A percentile compares a stretch with the other conserved stretches of the same genome.
Conservation (phyloP, 2,329 filamentous ascomycete species). For the Pyrenophora tritici-repentis region DNA sequence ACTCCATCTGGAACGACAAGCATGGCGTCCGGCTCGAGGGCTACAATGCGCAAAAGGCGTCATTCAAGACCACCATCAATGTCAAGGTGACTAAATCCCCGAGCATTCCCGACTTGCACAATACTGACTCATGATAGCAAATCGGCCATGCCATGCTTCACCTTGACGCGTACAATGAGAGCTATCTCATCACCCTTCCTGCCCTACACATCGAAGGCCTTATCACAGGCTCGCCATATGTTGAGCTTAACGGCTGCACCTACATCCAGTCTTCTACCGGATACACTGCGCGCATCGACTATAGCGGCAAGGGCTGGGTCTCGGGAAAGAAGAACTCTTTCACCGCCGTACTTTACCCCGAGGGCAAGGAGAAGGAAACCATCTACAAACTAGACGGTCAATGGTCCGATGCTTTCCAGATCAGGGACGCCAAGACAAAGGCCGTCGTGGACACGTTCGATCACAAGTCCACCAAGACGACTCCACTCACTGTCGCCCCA, state of each 20-base stretch:
- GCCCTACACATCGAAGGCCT: slow-evolving; percentile 92
- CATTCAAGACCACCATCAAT: slow-evolving; percentile 90
- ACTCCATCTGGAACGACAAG: slow-evolving; percentile 85
- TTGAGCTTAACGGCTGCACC: slow-evolving; percentile 84
- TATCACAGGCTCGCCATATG: slow-evolving; percentile 82
- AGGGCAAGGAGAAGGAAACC: slow-evolving; percentile 70
- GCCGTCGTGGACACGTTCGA: slow-evolving; percentile 52
- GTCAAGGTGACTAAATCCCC: slow-evolving; percentile 62
- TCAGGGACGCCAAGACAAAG: slow-evolving; percentile 68
- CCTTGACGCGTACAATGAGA: slow-evolving; percentile 69
- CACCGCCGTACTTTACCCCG: slow-evolving; percentile 73
- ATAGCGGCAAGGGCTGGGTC: slow-evolving; percentile 91
- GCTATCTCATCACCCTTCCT: slow-evolving; percentile 89
- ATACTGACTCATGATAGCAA: slow-evolving; percentile 55
- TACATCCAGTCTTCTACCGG: slow-evolving; percentile 87
- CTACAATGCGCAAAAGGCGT: slow-evolving; percentile 96
- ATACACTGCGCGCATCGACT: slow-evolving; percentile 88
- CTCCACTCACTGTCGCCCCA: slow-evolving; percentile 71
- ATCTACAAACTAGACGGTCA: slow-evolving; percentile 85
- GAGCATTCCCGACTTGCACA: too few species aligned
- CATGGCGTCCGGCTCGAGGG: slow-evolving; percentile 77
- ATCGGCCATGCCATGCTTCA: slow-evolving; percentile 86
- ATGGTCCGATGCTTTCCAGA: slow-evolving; percentile 83
- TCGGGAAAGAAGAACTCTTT: slow-evolving; percentile 96
- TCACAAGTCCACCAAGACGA: slow-evolving; percentile 57